Conservation (phyloP, 768 basidiomycete genomes). For the Galerina marginata region DNA sequence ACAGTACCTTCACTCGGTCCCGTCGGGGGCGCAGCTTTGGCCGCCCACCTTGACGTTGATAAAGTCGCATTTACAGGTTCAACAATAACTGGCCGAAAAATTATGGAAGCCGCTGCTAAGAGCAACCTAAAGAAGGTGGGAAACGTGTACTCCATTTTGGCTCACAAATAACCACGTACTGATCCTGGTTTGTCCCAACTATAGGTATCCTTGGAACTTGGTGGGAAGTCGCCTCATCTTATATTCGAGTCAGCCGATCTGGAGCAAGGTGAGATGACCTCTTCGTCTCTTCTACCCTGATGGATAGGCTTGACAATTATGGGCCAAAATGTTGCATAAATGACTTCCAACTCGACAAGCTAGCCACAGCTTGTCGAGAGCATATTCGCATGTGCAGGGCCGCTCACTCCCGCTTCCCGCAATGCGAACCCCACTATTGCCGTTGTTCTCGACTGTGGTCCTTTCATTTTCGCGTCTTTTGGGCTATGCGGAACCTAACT, state of each 20-base stretch:
- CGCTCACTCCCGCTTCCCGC: too few relatives aligned
- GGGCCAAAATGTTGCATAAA: too few relatives aligned
- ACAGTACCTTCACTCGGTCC: constrained; percentile 83
- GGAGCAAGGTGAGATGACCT: constrained; percentile 64
- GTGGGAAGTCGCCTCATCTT: constrained; percentile 90
- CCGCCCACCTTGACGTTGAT: constrained; percentile 85
- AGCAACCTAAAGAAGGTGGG: constrained; percentile 91
- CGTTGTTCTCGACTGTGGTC: too few relatives aligned
- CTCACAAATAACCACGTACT: background rate
- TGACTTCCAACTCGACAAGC: too few relatives aligned
- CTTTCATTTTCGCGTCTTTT: too few relatives aligned
- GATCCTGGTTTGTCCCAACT: constrained; percentile 7
- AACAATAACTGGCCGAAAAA: constrained; percentile 85
- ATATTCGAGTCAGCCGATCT: constrained; percentile 92
- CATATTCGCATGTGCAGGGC: too few relatives aligned
- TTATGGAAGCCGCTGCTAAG: constrained; percentile 91
- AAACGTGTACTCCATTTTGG: background rate
- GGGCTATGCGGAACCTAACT: too few relatives aligned
- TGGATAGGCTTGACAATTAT: too few relatives aligned
- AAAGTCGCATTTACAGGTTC: constrained; percentile 97
- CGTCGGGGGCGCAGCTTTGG: constrained; percentile 84
- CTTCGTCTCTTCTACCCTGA: too few relatives aligned
- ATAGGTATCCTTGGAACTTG: constrained; percentile 89
- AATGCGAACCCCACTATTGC: too few relatives aligned
- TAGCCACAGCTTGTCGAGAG: too few relatives aligned